Evolutionary conservation across 2,329 filamentous ascomycete genomes (phyloP).

Genomic region (Colletotrichum sublineola): DNA sequence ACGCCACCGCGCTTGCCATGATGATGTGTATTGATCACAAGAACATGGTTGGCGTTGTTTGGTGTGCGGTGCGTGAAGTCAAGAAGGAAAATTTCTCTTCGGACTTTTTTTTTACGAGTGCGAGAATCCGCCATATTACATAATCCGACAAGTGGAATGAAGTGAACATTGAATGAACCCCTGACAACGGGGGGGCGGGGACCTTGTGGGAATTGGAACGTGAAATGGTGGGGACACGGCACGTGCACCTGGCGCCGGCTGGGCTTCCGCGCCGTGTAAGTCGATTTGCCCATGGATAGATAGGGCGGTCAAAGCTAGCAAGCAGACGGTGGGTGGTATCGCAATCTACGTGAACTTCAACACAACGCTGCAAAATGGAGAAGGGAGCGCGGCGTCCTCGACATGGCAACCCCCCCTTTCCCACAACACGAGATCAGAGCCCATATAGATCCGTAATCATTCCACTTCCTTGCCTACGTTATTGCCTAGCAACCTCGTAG

Average conservation of each 20-base stretch:
- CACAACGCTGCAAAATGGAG: background rate
- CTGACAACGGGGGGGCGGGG: background rate
- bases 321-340: background rate
- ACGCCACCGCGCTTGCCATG: background rate
- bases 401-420: background rate
- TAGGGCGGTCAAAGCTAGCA: background rate
- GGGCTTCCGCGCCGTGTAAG: background rate
- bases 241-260: background rate
- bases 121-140: background rate
- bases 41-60: background rate
- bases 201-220: background rate
- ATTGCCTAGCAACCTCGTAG: background rate
- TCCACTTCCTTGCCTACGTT: background rate
- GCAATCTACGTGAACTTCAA: background rate
- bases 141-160: background rate
- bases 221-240: background rate
- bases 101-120: conserved; percentile 16
- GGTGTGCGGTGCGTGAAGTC: background rate
- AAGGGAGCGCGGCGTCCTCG: background rate
- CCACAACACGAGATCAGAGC: background rate
- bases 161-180: background rate
- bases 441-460: background rate
- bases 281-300: background rate
- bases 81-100: conserved; percentile 9
- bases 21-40: background rate